phyloP scores from a whole-genome alignment of 192 early-diverging fungal genomes.

The Podila minutissima region DNA sequence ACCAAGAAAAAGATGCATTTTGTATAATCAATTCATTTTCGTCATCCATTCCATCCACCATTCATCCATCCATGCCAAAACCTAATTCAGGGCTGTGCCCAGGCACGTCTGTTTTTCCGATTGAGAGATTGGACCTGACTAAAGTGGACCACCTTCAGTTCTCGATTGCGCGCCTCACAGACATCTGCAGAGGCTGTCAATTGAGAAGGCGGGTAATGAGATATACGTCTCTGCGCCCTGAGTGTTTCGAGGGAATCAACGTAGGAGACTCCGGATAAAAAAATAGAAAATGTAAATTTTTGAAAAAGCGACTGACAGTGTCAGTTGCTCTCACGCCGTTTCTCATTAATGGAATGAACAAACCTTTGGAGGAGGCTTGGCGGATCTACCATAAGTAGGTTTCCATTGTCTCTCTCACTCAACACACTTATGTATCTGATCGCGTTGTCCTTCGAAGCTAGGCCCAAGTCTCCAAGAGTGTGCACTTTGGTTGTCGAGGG shows the following conservation, averaged over 20 bases:
- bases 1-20: neutral
- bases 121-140: neutral
- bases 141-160: neutral
- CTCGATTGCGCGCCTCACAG: too few relatives aligned
- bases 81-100: slow-evolving; percentile 2
- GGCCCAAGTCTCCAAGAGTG: too few relatives aligned
- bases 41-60: neutral
- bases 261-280: neutral
- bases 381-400: too few relatives aligned
- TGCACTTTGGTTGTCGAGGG: too few relatives aligned
- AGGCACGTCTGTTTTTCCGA: neutral
- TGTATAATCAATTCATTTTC: slow-evolving; percentile 1
- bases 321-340: slow-evolving; percentile 5
- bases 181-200: neutral
- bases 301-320: slow-evolving; percentile 11
- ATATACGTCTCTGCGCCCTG: neutral
- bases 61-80: neutral
- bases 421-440: too few relatives aligned
- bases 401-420: too few relatives aligned
- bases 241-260: neutral
- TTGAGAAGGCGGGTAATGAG: neutral
- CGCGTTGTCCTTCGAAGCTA: too few relatives aligned
- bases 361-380: too few relatives aligned
- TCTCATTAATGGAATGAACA: neutral
- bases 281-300: neutral